Conservation (phyloP, 257 asterid species). For the Rehmannia glutinosa region DNA sequence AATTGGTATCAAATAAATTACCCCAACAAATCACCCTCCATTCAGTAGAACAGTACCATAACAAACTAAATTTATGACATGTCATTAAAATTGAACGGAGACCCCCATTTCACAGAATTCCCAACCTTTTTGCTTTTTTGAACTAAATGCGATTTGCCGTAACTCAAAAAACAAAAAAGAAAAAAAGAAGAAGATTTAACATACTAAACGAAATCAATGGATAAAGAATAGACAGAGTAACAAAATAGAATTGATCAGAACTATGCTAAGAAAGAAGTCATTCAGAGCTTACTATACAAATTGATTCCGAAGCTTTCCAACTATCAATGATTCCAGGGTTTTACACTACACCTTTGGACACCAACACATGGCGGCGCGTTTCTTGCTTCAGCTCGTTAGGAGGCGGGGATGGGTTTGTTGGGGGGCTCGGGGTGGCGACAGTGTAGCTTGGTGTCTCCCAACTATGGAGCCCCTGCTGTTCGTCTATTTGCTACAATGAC, state of each 20-base stretch:
- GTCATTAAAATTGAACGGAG: background rate
- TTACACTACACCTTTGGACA: background rate
- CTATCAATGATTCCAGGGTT: background rate
- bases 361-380: slow-evolving; percentile 15
- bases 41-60: slow-evolving; percentile 5
- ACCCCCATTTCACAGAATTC: background rate
- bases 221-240: background rate
- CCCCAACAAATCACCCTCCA: background rate
- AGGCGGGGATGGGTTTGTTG: background rate
- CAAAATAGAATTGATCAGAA: background rate
- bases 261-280: background rate
- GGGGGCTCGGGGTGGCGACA: slow-evolving; percentile 27
- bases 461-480: slow-evolving; percentile 43
- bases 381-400: background rate
- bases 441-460: slow-evolving; percentile 25
- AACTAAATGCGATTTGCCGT: background rate
- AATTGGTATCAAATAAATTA: background rate
- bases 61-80: background rate
- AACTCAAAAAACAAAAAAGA: background rate
- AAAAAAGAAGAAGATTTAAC: background rate
- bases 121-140: background rate
- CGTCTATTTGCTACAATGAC: slow-evolving; percentile 29
- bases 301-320: slow-evolving; percentile 11
- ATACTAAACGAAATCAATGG: slow-evolving; percentile 1
- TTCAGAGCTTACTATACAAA: slow-evolving; percentile 6